Evolutionary conservation across 208 protist species (phyloP), one percentile per base, ranked within the genome.

Genomic region (Acanthamoeba lenticulata): DNA sequence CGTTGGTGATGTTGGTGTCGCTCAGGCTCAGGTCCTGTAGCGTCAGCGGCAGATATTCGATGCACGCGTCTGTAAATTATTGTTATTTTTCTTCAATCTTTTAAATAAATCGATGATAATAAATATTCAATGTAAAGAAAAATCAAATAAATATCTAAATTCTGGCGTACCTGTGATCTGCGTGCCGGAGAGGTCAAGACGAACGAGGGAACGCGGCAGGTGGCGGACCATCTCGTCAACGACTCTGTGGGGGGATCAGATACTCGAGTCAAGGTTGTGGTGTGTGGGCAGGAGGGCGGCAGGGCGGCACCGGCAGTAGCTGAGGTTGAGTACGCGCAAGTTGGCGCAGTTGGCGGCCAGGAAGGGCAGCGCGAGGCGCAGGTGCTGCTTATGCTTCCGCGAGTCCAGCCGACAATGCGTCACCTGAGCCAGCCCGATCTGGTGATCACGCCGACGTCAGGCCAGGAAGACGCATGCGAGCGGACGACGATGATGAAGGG

Each of bases 1-100:
- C 77, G 34, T 86, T 86, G 29, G 77, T 86, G 34, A 86, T 86
- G 77, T 6, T 86, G 77, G 7, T 86, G 15, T 86, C 77, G 29
- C 77, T 86, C 44, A 86, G 29, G 34, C 36, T 57, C 42, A 86
- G 77, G 77, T 86, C 24, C 34, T 11, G 21, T 27, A 86, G 77
- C 40, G 77, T 40, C 27, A 86, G 77, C 4, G 77, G 77, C 27
- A 86, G 77, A 5, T 60, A 86, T 36, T 86, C 77, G 77, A 86
- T 86, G 44, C 77, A 47, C 4, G 77, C 77, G n/a, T 86, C 77
- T 83, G 74, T n/a, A 4, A 9, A 77, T 36, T 6, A 74, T 74
- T 42, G 6, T n/a, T n/a, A n/a, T n/a, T n/a, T n/a, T n/a, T n/a
- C n/a, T n/a, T n/a, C n/a, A n/a, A n/a, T n/a, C n/a, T n/a, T n/a